Conservation (phyloP, 805 yeast species). For the Spathaspora passalidarum region DNA sequence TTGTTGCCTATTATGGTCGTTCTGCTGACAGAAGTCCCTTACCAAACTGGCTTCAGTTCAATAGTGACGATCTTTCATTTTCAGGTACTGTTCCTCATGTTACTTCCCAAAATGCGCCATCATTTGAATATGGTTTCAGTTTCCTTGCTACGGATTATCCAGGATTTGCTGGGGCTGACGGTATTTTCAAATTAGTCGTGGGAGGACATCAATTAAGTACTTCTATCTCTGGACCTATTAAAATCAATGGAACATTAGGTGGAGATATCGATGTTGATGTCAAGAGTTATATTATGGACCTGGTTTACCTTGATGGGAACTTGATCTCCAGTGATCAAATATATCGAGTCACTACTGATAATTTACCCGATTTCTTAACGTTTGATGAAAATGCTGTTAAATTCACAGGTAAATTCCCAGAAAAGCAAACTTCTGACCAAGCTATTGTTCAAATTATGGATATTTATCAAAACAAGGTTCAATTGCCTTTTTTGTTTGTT, state of each 20-base stretch:
- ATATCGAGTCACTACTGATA: slow-evolving; percentile 45
- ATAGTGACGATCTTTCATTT: slow-evolving; percentile 59
- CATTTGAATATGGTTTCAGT: slow-evolving; percentile 62
- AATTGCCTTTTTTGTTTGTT: slow-evolving; percentile 55
- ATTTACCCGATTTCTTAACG: slow-evolving; percentile 62
- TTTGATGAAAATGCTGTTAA: slow-evolving; percentile 30
- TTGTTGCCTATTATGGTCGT: slow-evolving; percentile 74
- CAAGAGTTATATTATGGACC: slow-evolving; percentile 49
- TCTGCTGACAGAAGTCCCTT: slow-evolving; percentile 81
- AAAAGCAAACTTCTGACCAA: slow-evolving; percentile 32
- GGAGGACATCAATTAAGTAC: slow-evolving; percentile 89
- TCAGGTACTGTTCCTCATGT: slow-evolving; percentile 87
- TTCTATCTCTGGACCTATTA: slow-evolving; percentile 50
- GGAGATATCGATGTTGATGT: slow-evolving; percentile 51
- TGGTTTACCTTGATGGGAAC: slow-evolving; percentile 63
- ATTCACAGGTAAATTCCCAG: slow-evolving; percentile 58
- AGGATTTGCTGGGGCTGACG: slow-evolving; percentile 71
- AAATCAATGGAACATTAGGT: slow-evolving; percentile 67
- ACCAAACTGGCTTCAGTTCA: slow-evolving; percentile 86
- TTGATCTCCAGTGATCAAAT: slow-evolving; percentile 50
- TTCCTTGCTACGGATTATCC: slow-evolving; percentile 76
- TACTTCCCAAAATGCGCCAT: slow-evolving; percentile 86
- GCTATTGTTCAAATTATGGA: slow-evolving; percentile 61
- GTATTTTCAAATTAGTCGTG: slow-evolving; percentile 67
- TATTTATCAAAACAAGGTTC: slow-evolving; percentile 56